phyloP scores from a whole-genome alignment of 2,329 filamentous ascomycete species.

The Aspergillus pseudoglaucus region DNA sequence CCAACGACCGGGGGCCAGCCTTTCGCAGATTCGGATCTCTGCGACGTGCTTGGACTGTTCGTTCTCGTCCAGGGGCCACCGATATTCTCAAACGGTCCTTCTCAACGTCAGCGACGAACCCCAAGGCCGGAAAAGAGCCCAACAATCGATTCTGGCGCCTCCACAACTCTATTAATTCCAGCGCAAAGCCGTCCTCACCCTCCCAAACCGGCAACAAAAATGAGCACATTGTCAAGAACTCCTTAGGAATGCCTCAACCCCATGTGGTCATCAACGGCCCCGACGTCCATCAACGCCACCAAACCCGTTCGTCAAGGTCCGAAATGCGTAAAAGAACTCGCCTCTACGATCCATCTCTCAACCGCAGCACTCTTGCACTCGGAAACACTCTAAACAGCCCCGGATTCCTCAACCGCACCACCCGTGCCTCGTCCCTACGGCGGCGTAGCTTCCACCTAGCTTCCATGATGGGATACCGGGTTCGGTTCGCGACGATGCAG shows the following conservation, averaged over 20 bases:
- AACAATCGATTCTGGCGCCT: slow-evolving; percentile 56
- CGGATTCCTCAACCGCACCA: slow-evolving; percentile 23
- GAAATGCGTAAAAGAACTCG: slow-evolving; percentile 21
- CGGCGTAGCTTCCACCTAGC: slow-evolving; percentile 24
- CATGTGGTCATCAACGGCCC: slow-evolving; percentile 38
- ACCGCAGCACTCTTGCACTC: slow-evolving; percentile 23
- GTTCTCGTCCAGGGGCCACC: slow-evolving; percentile 36
- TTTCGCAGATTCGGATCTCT: slow-evolving; percentile 30
- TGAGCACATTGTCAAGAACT: slow-evolving; percentile 43
- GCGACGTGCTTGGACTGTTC: slow-evolving; percentile 31
- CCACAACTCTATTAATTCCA: slow-evolving; percentile 44
- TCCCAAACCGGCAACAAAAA: slow-evolving; percentile 11
- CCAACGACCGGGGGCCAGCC: neutral
- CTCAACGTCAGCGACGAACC: slow-evolving; percentile 37
- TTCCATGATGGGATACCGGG: slow-evolving; percentile 40
- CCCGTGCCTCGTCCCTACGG: slow-evolving; percentile 27
- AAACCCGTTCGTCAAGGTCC: slow-evolving; percentile 17
- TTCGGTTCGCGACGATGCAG: slow-evolving; percentile 48
- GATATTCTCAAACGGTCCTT: slow-evolving; percentile 32
- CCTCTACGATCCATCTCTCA: slow-evolving; percentile 18
- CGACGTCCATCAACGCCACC: slow-evolving; percentile 12
- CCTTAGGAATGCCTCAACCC: slow-evolving; percentile 49
- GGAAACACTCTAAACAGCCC: slow-evolving; percentile 20
- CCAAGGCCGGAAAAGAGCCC: slow-evolving; percentile 37
- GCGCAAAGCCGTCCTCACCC: slow-evolving; percentile 30